Base-by-base conservation (phyloP, 768 basidiomycete genomes). In the Candolleomyces aberdarensis region DNA sequence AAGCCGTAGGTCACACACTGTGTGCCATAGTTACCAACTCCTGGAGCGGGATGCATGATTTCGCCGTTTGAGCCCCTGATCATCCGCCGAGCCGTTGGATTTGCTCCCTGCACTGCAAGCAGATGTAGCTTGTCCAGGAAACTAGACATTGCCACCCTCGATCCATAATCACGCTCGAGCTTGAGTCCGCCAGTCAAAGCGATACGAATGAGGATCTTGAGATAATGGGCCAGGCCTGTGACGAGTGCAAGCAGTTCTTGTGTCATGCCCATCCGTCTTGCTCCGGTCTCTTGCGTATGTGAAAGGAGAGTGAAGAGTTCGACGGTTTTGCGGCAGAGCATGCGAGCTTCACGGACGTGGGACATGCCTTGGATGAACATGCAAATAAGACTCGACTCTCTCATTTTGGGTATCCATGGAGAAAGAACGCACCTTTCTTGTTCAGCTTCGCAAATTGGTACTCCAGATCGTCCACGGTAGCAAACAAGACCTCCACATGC, bases 141-240 rank as follows among this genome's bases (percentile, higher is more conserved):
- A 31, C 85, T 87, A 5, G 87, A 78, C 83, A 98, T 91, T 1
- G 95, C 94, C 60, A 90, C 88, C 47, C 84, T 80, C 51, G 91
- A 86, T 60, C 83, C 84, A 69, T 92, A 85, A 69, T 99, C 97
- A 60, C 95, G 83, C 75, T 99, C 97, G 36, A 99, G 82, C 76
- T 94, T 98, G 62, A 99, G 83, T 5, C 95, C 93, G 6, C 95
- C 96, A 0, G 97, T 98, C 50, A 99, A 80, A 3, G 97, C 95
- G 63, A 99, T 98, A 55, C 97, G 91, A 64, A 99, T 99, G 57
- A 99, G 86, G 75, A 99, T 98, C 80, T 99, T 99, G 71, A 99
- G 88, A 75, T 99, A 98, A 75, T 99, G 97, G 5, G 97, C 97
- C 40, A 99, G 82, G n/a, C 97, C 96, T 0, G 97, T 99, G 64